Conservation (phyloP, 2,329 filamentous ascomycete genomes). For the Pseudogymnoascus sp. region DNA sequence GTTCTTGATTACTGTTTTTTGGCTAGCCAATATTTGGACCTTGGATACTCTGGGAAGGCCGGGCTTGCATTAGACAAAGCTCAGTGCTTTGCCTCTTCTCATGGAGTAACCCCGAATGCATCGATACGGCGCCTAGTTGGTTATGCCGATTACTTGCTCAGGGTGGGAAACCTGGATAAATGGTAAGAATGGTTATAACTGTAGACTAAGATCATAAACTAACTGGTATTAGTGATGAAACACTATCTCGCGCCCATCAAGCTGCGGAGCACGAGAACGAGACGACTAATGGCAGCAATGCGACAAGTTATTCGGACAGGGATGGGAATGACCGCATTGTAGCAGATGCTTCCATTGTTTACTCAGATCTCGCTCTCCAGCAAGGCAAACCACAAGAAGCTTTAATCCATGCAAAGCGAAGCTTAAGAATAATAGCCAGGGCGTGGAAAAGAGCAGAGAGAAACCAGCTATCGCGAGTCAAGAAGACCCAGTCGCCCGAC, state of each 20-base stretch:
- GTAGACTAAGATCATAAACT: constrained; percentile 11
- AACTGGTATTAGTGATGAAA: constrained; percentile 23
- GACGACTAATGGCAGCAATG: constrained; percentile 13
- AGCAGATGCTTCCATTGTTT: constrained; percentile 31
- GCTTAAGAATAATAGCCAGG: constrained; percentile 41
- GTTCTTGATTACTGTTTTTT: constrained; percentile 35
- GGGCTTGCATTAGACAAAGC: constrained; percentile 51
- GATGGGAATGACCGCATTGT: constrained; percentile 23
- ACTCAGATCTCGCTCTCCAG: constrained; percentile 29
- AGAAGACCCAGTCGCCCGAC: constrained; percentile 8
- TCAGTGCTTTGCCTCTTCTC: constrained; percentile 39
- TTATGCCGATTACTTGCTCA: constrained; percentile 67
- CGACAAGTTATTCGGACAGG: constrained; percentile 16
- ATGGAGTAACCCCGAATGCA: constrained; percentile 37
- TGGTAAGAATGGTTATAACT: constrained; percentile 34
- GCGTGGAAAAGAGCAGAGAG: constrained; percentile 31
- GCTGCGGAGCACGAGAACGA: constrained; percentile 22
- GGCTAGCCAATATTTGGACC: constrained; percentile 47
- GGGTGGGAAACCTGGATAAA: constrained; percentile 58
- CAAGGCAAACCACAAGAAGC: constrained; percentile 51
- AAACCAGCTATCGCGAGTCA: constrained; percentile 7
- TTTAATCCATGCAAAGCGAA: constrained; percentile 48
- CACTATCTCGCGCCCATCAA: constrained; percentile 22
- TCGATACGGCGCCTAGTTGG: constrained; percentile 58
- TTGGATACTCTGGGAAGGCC: constrained; percentile 55